Conservation (phyloP, 2,329 filamentous ascomycete species). For the Penicillium sp. region DNA sequence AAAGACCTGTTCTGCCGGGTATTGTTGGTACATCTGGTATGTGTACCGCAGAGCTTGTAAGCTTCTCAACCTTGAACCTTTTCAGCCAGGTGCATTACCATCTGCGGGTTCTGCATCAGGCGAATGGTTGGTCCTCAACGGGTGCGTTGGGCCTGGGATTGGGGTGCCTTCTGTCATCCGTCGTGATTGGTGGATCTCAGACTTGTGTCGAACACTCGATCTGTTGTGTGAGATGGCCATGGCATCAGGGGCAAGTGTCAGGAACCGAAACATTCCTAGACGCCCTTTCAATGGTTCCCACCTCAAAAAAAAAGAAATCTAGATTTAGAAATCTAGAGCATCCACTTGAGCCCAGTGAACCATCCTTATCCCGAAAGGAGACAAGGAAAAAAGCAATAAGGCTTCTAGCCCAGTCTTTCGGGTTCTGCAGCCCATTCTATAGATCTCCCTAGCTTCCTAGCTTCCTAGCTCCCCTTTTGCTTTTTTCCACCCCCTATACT, state of each 20-base stretch:
- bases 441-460: slow-evolving; percentile 1
- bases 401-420: background rate
- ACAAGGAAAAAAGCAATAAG: slow-evolving; percentile 2
- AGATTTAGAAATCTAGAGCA: background rate
- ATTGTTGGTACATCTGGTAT: background rate
- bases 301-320: background rate
- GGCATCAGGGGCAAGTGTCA: slow-evolving; percentile 13
- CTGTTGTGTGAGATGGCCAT: slow-evolving; percentile 1
- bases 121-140: slow-evolving; percentile 15
- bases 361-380: background rate
- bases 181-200: slow-evolving; percentile 14
- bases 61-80: slow-evolving; percentile 22
- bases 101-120: slow-evolving; percentile 15
- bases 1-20: slow-evolving; percentile 1
- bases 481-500: background rate
- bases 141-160: slow-evolving; percentile 3
- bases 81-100: slow-evolving; percentile 25
- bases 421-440: background rate
- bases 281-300: background rate
- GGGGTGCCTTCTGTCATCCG: background rate
- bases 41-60: background rate
- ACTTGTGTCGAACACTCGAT: slow-evolving; percentile 3
- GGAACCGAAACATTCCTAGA: slow-evolving; percentile 13
- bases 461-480: background rate
- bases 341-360: background rate